Conservation (phyloP, 164 flowering plant genomes). For the Santalum album region DNA sequence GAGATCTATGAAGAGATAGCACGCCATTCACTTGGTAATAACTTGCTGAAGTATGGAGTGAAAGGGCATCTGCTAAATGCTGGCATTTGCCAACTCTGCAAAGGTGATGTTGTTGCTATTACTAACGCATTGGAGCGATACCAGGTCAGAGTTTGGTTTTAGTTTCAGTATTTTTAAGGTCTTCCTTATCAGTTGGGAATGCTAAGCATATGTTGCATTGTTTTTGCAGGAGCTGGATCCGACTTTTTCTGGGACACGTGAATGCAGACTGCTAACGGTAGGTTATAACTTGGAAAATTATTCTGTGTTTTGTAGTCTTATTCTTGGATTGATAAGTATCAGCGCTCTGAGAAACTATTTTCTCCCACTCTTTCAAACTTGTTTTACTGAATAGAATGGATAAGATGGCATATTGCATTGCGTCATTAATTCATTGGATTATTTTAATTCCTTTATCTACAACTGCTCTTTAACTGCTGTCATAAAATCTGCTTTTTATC, state of each 20-base stretch:
- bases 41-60: constrained; percentile 6
- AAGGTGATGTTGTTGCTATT: constrained; percentile 7
- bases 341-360: too few relatives aligned
- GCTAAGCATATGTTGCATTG: background rate
- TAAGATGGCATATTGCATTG: too few relatives aligned
- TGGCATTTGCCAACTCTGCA: constrained; percentile 3
- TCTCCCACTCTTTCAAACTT: too few relatives aligned
- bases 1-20: constrained; percentile 4
- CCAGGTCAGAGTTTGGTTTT: constrained; percentile 1
- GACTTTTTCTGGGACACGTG: constrained; percentile 4
- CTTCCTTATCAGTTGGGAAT: background rate
- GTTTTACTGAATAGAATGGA: too few relatives aligned
- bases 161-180: background rate
- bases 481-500: too few relatives aligned
- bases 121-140: constrained; percentile 6
- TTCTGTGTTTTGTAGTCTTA: too few relatives aligned
- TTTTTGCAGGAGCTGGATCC: constrained; percentile 3
- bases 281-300: background rate
- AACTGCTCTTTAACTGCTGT: too few relatives aligned
- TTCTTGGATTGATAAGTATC: too few relatives aligned
- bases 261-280: constrained; percentile 1
- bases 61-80: constrained; percentile 5
- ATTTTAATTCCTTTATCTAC: too few relatives aligned
- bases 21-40: constrained; percentile 1
- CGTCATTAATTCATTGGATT: too few relatives aligned